Base-by-base conservation (phyloP, 1,284 basidiomycete species). In the Anthracocystis setariae region DNA sequence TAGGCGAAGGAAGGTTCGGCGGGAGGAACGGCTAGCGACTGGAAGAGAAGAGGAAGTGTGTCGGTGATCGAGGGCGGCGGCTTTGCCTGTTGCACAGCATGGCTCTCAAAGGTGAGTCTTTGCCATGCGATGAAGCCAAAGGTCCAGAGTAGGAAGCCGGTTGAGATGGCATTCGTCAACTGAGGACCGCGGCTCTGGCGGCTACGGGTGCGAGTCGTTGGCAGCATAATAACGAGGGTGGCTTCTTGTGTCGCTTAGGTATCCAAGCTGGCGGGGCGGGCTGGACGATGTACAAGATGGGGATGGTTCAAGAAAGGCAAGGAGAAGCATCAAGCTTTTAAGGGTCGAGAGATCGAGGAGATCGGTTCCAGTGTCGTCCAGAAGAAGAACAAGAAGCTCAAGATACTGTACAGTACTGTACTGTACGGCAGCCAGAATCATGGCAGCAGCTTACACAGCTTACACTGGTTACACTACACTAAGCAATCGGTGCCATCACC, bases 41-140 rank as follows among this genome's bases (percentile, higher is more conserved):
- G 38, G 38, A 39, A 39, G 38, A 39, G 38, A 18, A 39, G 38
- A 39, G 38, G 38, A 39, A 39, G 15, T 8, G 18, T 39, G 38
- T 39, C 38, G 38, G 38, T 39, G 8, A 39, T 39, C 12, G 38
- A 39, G 38, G 38, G 38, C 38, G 38, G 38, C 38, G 29, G 29
- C 29, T 39, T 39, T 39, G 38, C 15, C 38, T 39, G n/a, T n/a
- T n/a, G n/a, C n/a, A n/a, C n/a, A n/a, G n/a, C n/a, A n/a, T n/a
- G n/a, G n/a, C n/a, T n/a, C n/a, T n/a, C n/a, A n/a, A n/a, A n/a
- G n/a, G n/a, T n/a, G n/a, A n/a, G 38, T 12, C 38, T 39, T 17
- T 39, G 17, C 38, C 38, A 39, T 20, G 38, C 38, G 38, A 39
- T 17, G 38, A 39, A 39, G 17, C 38, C 38, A 18, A 12, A 39